These are phyloP conservation scores for Haplographium delicatum DNA, from an alignment of 495 filamentous ascomycete species.

Conservation along the genomic window DNA sequence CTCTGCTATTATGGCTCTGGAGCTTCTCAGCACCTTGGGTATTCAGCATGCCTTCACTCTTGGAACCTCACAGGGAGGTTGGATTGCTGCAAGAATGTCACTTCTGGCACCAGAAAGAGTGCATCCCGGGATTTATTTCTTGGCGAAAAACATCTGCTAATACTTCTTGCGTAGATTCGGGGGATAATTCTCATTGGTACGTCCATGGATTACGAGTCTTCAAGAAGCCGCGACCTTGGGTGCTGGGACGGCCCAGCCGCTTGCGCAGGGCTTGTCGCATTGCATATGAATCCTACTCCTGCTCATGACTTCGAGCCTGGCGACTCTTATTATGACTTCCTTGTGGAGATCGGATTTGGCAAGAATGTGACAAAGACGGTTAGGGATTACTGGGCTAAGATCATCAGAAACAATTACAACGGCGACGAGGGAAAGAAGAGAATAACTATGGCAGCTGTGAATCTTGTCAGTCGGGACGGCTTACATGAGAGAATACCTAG, in stretches of 20 bases:
- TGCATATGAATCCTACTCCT: conserved; percentile 38
- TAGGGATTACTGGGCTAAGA: conserved; percentile 46
- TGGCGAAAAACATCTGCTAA: neutral
- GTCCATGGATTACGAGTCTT: conserved; percentile 57
- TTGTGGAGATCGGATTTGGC: conserved; percentile 53
- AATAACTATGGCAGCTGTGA: conserved; percentile 51
- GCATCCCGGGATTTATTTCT: neutral
- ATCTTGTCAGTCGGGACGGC: conserved; percentile 54
- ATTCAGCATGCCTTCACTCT: conserved; percentile 52
- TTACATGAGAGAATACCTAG: conserved; percentile 48
- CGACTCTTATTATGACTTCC: conserved; percentile 48
- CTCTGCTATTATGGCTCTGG: conserved; percentile 41
- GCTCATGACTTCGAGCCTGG: conserved; percentile 50
- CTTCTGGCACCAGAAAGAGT: conserved; percentile 54
- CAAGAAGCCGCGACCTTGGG: conserved; percentile 42
- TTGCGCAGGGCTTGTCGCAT: conserved; percentile 36
- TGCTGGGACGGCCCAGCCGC: conserved; percentile 54
- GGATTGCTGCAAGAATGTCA: conserved; percentile 56
- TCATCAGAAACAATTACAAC: conserved; percentile 48
- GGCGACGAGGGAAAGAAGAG: conserved; percentile 54
- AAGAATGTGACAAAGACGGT: conserved; percentile 34
- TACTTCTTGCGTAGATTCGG: conserved; percentile 45
- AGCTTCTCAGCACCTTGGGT: conserved; percentile 43
- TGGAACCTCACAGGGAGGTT: conserved; percentile 60
- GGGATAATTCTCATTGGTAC: conserved; percentile 59